Conservation (phyloP, 352 stramenopile species). For the Phytopythium montanum region DNA sequence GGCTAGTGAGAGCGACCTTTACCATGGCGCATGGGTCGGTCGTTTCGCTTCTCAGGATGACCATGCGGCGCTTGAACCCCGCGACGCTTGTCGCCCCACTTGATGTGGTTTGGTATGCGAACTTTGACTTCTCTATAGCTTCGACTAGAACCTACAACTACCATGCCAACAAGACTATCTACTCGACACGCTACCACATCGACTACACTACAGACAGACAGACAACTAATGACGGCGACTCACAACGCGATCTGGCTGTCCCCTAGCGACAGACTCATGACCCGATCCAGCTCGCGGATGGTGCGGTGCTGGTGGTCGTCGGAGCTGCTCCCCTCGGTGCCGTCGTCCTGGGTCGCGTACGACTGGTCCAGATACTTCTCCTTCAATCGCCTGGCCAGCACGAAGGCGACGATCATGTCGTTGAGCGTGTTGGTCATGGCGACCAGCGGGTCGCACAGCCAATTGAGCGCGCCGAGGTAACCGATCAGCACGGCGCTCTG, state of each 20-base stretch:
- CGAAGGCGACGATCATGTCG: slow-evolving; percentile 39
- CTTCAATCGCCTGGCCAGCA: slow-evolving; percentile 52
- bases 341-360: slow-evolving; percentile 3
- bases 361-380: slow-evolving; percentile 15
- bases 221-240: neutral
- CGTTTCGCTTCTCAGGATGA: neutral
- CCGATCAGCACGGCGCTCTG: slow-evolving; percentile 26
- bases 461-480: slow-evolving; percentile 47
- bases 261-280: slow-evolving; percentile 7
- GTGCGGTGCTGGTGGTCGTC: neutral
- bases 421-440: slow-evolving; percentile 50
- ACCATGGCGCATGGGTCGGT: neutral
- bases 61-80: neutral
- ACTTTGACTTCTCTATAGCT: neutral
- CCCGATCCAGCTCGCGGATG: slow-evolving; percentile 2
- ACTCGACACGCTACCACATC: neutral
- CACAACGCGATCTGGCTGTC: slow-evolving; percentile 6
- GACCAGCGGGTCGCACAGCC: slow-evolving; percentile 53
- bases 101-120: neutral
- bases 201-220: neutral
- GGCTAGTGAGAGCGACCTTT: slow-evolving; percentile 4
- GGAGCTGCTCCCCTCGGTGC: slow-evolving; percentile 1
- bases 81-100: neutral
- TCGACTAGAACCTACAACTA: neutral
- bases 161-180: neutral